Evolutionary conservation across 2,329 filamentous ascomycete species (phyloP).

Genomic region (Neocatenulostroma microsporum): DNA sequence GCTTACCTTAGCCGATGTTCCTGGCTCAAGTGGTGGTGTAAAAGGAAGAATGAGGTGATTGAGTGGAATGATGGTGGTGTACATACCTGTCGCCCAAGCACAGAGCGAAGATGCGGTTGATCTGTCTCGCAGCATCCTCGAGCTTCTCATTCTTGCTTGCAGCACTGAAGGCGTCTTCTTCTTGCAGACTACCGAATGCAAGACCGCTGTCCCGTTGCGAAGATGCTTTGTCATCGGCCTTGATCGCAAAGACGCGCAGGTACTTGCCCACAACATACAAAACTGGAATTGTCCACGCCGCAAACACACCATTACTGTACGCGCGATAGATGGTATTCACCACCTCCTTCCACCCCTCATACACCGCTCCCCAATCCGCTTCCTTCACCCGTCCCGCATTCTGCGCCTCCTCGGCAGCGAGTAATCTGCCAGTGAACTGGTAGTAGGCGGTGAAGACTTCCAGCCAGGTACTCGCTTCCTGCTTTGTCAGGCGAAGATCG

Average conservation of each 20-base stretch:
- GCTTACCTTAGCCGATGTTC: conserved; percentile 19
- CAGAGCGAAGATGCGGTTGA: conserved; percentile 86
- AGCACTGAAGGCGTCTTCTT: conserved; percentile 78
- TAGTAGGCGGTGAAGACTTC: conserved; percentile 80
- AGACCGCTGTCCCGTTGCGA: conserved; percentile 36
- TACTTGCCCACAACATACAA: conserved; percentile 84
- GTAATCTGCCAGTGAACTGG: conserved; percentile 68
- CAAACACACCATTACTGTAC: conserved; percentile 67
- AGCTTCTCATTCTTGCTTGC: conserved; percentile 73
- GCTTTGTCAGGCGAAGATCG: conserved; percentile 33
- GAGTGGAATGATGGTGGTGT: conserved; percentile 1
- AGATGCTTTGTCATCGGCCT: conserved; percentile 63
- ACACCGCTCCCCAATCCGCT: conserved; percentile 72
- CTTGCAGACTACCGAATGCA: conserved; percentile 50
- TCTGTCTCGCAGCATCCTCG: conserved; percentile 80
- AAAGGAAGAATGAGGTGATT: neutral
- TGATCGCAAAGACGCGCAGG: conserved; percentile 79
- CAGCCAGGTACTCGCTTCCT: conserved; percentile 71
- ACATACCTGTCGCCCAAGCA: conserved; percentile 81
- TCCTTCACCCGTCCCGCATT: conserved; percentile 35
- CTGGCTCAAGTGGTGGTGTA: neutral
- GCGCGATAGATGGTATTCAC: conserved; percentile 69
- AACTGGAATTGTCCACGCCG: conserved; percentile 87
- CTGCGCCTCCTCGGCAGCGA: conserved; percentile 54
- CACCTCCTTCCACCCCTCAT: conserved; percentile 82